Conservation (phyloP, 306 rosid species). For the Prinsepia uniflora region DNA sequence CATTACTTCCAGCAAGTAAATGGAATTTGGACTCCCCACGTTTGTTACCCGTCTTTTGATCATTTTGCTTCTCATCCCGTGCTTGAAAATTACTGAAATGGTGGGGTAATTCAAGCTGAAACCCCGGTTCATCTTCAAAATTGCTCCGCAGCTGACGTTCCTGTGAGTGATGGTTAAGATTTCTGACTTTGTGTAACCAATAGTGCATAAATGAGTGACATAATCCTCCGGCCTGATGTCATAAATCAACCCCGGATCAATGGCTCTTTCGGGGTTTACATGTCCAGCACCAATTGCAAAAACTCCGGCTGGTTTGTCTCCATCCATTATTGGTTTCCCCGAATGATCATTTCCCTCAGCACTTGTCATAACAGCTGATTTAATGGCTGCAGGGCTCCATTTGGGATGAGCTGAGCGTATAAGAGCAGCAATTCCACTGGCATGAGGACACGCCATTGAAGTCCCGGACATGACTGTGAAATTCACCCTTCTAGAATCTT, state of each 20-base stretch:
- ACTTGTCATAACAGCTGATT: slow-evolving; percentile 84
- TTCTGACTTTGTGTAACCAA: slow-evolving; percentile 63
- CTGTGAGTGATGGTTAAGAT: slow-evolving; percentile 65
- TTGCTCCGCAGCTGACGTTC: slow-evolving; percentile 62
- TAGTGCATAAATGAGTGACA: slow-evolving; percentile 64
- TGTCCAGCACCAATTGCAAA: slow-evolving; percentile 81
- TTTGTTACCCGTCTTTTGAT: slow-evolving; percentile 57
- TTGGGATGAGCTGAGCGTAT: slow-evolving; percentile 64
- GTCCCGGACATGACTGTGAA: slow-evolving; percentile 94
- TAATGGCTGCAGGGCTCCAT: slow-evolving; percentile 81
- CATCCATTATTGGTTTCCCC: slow-evolving; percentile 72
- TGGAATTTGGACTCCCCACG: slow-evolving; percentile 67
- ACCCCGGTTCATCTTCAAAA: slow-evolving; percentile 52
- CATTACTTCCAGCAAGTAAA: slow-evolving; percentile 57
- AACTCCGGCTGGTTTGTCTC: slow-evolving; percentile 52
- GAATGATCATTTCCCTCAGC: slow-evolving; percentile 55
- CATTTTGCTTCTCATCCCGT: slow-evolving; percentile 41
- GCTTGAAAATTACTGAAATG: slow-evolving; percentile 55
- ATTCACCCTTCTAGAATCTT: slow-evolving; percentile 72
- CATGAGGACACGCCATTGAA: slow-evolving; percentile 95
- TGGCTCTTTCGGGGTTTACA: slow-evolving; percentile 63
- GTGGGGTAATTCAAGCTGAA: slow-evolving; percentile 89
- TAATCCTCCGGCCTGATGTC: slow-evolving; percentile 71
- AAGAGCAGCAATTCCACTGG: slow-evolving; percentile 79
- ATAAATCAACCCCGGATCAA: slow-evolving; percentile 71